Conservation (phyloP, 345 rosid species). For the Sonneratia caseolaris region DNA sequence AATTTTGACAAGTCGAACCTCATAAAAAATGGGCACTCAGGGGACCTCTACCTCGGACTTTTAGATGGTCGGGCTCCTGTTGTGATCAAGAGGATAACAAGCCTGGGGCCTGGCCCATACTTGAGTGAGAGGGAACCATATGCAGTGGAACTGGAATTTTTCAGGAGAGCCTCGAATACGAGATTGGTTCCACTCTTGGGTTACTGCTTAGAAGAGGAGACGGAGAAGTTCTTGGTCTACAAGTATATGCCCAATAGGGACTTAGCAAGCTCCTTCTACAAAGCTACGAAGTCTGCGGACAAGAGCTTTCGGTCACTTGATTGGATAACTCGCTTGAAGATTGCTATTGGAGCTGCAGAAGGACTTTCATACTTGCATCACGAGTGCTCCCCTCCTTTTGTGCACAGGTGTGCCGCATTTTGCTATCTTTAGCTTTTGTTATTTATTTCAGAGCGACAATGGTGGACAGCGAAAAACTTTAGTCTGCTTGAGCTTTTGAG, state of each 20-base stretch:
- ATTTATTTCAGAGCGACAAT: neutral
- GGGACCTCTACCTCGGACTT: slow-evolving; percentile 61
- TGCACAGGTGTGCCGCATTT: slow-evolving; percentile 59
- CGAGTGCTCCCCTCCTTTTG: slow-evolving; percentile 78
- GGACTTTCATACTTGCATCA: slow-evolving; percentile 78
- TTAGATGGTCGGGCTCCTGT: slow-evolving; percentile 50
- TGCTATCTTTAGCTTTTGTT: slow-evolving; percentile 3
- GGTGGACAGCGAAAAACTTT: neutral
- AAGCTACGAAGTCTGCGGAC: slow-evolving; percentile 41
- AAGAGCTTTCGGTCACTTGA: slow-evolving; percentile 61
- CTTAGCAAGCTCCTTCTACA: slow-evolving; percentile 60
- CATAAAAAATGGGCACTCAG: slow-evolving; percentile 80
- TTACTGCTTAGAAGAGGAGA: slow-evolving; percentile 60
- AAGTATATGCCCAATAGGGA: slow-evolving; percentile 76
- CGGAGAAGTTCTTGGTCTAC: slow-evolving; percentile 70
- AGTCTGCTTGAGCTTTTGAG: neutral
- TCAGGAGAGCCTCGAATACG: slow-evolving; percentile 56
- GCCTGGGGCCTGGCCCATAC: slow-evolving; percentile 15
- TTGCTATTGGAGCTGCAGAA: slow-evolving; percentile 85
- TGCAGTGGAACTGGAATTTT: slow-evolving; percentile 53
- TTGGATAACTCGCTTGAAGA: slow-evolving; percentile 91
- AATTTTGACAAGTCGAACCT: slow-evolving; percentile 50
- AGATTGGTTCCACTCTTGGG: slow-evolving; percentile 77
- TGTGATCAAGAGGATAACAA: slow-evolving; percentile 48
- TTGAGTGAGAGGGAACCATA: slow-evolving; percentile 43